These are phyloP conservation scores for Nicotiana noctiflora DNA, from an alignment of 257 asterid species.

Conservation along the genomic window DNA sequence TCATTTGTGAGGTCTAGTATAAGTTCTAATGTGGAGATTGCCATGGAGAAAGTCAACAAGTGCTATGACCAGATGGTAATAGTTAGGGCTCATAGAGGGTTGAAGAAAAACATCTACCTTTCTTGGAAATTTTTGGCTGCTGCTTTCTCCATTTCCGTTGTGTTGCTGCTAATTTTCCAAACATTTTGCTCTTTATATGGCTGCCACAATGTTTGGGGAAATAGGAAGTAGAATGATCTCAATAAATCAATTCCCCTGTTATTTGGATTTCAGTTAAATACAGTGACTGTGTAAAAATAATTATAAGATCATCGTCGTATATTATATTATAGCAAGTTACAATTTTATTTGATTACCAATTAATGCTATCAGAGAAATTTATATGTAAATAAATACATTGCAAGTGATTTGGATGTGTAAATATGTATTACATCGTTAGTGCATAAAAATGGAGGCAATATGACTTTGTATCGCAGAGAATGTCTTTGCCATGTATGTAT, in stretches of 20 bases:
- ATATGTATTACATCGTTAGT: no score
- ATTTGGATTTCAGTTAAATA: no score
- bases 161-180: constrained; percentile 27
- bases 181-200: constrained; percentile 41
- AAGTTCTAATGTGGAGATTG: constrained; percentile 28
- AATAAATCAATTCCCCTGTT: background rate
- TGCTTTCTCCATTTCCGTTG: constrained; percentile 17
- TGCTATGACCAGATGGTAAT: constrained; percentile 14
- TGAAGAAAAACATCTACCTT: constrained; percentile 14
- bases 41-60: constrained; percentile 31
- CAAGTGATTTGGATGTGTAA: no score
- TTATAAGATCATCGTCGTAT: no score
- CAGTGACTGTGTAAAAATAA: no score
- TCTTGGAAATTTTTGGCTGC: constrained; percentile 21
- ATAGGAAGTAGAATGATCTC: background rate
- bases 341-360: no score
- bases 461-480: no score
- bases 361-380: no score
- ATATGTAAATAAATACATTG: no score
- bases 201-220: constrained; percentile 9
- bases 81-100: constrained; percentile 22
- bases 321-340: no score
- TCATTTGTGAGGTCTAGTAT: constrained; percentile 9
- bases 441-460: no score
- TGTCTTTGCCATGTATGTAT: no score